Evolutionary conservation across 2,329 filamentous ascomycete genomes (phyloP).

Genomic region (Calycina marina): DNA sequence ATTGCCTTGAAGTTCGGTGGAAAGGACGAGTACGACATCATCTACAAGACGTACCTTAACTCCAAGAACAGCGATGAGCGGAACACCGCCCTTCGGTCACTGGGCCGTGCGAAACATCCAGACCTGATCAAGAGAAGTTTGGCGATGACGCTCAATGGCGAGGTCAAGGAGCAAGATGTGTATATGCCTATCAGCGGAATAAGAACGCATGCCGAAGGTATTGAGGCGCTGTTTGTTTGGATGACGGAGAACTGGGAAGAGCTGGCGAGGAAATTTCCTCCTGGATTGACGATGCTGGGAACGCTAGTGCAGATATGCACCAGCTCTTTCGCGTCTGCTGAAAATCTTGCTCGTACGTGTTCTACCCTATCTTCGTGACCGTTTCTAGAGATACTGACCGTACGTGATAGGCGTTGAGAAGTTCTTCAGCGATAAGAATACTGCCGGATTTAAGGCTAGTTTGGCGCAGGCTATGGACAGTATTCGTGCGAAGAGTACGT

Average conservation of each 20-base stretch:
- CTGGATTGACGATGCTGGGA: slow-evolving; percentile 75
- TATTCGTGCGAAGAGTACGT: slow-evolving; percentile 71
- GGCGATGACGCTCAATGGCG: slow-evolving; percentile 55
- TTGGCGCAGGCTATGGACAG: slow-evolving; percentile 81
- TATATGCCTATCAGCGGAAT: slow-evolving; percentile 77
- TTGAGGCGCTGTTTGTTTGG: slow-evolving; percentile 70
- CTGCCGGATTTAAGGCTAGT: slow-evolving; percentile 75
- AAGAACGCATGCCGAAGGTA: slow-evolving; percentile 61
- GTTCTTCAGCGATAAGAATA: slow-evolving; percentile 74
- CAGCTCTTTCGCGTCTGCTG: slow-evolving; percentile 60
- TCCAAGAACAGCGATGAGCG: slow-evolving; percentile 75
- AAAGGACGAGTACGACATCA: slow-evolving; percentile 68
- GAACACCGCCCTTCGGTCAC: slow-evolving; percentile 72
- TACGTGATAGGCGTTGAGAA: slow-evolving; percentile 44
- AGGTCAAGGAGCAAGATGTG: slow-evolving; percentile 89
- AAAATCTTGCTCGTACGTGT: slow-evolving; percentile 54
- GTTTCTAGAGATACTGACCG: background rate
- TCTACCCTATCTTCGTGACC: too few relatives aligned
- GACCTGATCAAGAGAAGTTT: slow-evolving; percentile 73
- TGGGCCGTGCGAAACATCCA: slow-evolving; percentile 66
- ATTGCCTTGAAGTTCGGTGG: slow-evolving; percentile 76
- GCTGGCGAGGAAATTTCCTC: slow-evolving; percentile 66
- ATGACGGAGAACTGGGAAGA: slow-evolving; percentile 81
- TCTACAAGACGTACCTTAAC: slow-evolving; percentile 61
- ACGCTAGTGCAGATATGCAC: slow-evolving; percentile 73